Conservation (phyloP, 176 grass and related monocot genomes). For the Tuctoria greenei region DNA sequence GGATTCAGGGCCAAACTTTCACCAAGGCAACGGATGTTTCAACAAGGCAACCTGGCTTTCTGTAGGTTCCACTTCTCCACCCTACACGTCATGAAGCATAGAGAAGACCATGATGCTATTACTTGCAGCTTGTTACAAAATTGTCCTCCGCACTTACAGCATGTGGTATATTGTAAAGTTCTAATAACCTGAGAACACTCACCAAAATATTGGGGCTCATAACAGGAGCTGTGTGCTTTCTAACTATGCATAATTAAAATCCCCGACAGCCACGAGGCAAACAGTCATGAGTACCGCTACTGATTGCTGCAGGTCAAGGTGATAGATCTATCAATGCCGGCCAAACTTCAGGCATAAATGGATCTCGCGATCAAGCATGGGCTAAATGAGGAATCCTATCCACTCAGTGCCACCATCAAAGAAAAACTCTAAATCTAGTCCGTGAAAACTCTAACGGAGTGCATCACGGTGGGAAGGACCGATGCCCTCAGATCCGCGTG, state of each 20-base stretch:
- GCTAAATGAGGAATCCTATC: background rate
- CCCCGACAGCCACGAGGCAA: background rate
- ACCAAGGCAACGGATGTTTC: background rate
- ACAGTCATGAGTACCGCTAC: background rate
- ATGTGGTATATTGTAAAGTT: background rate
- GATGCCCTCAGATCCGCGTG: too few species aligned
- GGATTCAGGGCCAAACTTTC: background rate
- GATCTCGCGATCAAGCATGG: background rate
- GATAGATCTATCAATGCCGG: constrained; percentile 4
- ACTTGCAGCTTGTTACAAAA: constrained; percentile 6
- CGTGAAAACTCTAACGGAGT: too few species aligned
- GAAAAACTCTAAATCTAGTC: background rate
- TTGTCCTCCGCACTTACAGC: background rate
- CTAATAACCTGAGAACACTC: background rate
- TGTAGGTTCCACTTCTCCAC: background rate
- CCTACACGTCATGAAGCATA: background rate
- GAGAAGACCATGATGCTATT: background rate
- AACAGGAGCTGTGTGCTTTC: background rate
- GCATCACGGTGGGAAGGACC: too few species aligned
- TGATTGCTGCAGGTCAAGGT: background rate
- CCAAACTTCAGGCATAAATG: background rate
- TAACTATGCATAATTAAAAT: background rate
- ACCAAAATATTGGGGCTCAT: background rate
- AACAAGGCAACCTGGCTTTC: background rate
- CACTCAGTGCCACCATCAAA: background rate